Evolutionary conservation across 306 rosid species (phyloP).

Genomic region (Parietaria judaica): DNA sequence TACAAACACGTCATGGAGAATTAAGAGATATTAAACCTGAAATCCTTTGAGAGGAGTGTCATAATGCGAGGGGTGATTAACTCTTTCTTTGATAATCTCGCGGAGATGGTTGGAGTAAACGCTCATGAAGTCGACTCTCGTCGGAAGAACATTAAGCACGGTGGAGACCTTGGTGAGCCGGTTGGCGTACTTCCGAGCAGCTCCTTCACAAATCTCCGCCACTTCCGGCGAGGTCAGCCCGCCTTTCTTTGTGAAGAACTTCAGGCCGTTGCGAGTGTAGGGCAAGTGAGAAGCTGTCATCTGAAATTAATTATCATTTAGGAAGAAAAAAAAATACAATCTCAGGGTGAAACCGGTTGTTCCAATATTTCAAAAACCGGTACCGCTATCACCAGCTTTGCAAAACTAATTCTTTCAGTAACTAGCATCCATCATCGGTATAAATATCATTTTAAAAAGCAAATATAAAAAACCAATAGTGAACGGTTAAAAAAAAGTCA

Average conservation of each 20-base stretch:
- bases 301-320: constrained; percentile 33
- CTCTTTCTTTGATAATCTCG: constrained; percentile 64
- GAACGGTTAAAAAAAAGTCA: too few species aligned
- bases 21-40: constrained; percentile 41
- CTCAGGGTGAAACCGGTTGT: too few species aligned
- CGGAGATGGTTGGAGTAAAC: constrained; percentile 57
- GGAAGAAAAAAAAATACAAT: not conserved
- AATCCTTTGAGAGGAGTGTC: constrained; percentile 82
- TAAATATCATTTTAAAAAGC: too few species aligned
- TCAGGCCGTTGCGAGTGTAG: constrained; percentile 76
- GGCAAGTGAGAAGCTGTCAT: constrained; percentile 97
- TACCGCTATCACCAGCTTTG: too few species aligned
- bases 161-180: constrained; percentile 60
- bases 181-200: constrained; percentile 72
- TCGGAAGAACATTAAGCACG: constrained; percentile 30
- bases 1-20: too few species aligned
- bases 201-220: constrained; percentile 65
- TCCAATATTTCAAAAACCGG: too few species aligned
- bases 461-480: too few species aligned
- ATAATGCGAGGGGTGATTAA: constrained; percentile 68
- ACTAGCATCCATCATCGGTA: too few species aligned
- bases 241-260: constrained; percentile 78
- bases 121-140: constrained; percentile 74
- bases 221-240: constrained; percentile 67
- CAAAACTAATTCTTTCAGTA: too few species aligned